Evolutionary conservation across 495 filamentous ascomycete genomes (phyloP), one percentile per base, ranked within the genome.

Genomic region (Penicillium roqueforti): DNA sequence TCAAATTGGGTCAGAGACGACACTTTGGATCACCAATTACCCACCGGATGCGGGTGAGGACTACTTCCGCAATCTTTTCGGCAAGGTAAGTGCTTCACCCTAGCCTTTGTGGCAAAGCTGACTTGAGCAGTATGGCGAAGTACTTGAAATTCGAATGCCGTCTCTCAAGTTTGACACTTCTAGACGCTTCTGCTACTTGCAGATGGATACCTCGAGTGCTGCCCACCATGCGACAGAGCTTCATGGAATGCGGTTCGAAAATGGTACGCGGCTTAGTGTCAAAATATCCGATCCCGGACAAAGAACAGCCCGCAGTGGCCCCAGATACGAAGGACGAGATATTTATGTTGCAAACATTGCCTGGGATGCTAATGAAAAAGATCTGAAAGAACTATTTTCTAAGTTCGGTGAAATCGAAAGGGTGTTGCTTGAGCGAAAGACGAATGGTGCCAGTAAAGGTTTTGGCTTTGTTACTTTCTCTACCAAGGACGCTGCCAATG

Each of bases 151-250:
- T 47, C 88, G 93, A 11, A 92, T 92, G 65, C 93, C 93, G 6
- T 93, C 88, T 37, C 81, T 98, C 41, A 92, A 92, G 68, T 91
- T 78, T 65, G 88, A 96, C 59, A 88, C 86, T 6, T 83, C 86
- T 60, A 87, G 93, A 28, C 85, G 92, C 5, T 98, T 98, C 72
- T 96, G 90, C 69, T 98, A 98, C 65, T 77, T 96, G 7, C 88
- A 95, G 41, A 97, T 96, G 68, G 77, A 83, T 36, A 82, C 82
- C 31, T 66, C 82, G 2, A 76, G 74, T 4, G 77, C 81, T 20
- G 88, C 90, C 1, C 75, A 80, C 19, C 78, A 78, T 28, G 89
- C 91, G 3, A 87, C 83, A 1, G 70, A 81, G 26, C 73, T 95
- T 32, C 78, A 96, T 64, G 86, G 87, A 6, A 84, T 80, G 51